phyloP scores from a whole-genome alignment of 768 basidiomycete genomes.

The Lactarius vividus region DNA sequence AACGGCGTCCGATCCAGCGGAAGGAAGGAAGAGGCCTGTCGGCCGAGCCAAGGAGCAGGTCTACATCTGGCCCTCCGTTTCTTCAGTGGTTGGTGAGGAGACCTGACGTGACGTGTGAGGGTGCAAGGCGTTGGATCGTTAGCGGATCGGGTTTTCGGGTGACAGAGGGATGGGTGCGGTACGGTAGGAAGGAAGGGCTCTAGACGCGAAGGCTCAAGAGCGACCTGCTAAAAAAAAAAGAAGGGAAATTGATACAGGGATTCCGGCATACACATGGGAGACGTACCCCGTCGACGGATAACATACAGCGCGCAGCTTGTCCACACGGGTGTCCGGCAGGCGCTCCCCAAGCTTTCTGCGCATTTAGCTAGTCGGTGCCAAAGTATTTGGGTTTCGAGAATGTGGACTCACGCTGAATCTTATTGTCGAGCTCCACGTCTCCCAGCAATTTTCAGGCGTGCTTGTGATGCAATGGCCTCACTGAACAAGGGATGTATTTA shows the following conservation, averaged over 20 bases:
- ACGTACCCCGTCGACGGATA: constrained; percentile 54
- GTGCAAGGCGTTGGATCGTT: constrained; percentile 41
- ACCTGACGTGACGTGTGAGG: constrained; percentile 28
- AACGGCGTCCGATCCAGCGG: constrained; percentile 28
- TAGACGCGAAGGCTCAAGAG: constrained; percentile 32
- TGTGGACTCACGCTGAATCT: constrained; percentile 9
- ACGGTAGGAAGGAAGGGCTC: constrained; percentile 41
- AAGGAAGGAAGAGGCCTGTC: constrained; percentile 28
- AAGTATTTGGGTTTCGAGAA: not conserved
- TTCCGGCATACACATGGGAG: not conserved
- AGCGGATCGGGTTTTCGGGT: constrained; percentile 16
- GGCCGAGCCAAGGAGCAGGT: constrained; percentile 13
- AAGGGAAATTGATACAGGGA: not conserved
- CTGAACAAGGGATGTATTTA: too few relatives aligned
- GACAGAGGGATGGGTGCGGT: constrained; percentile 41
- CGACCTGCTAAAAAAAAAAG: constrained; percentile 37
- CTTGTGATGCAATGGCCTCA: too few relatives aligned
- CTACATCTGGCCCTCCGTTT: not conserved
- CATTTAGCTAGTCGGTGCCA: not conserved
- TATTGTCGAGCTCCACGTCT: constrained; percentile 18
- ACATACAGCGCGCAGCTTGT: constrained; percentile 53
- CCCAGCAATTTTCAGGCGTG: constrained; percentile 17
- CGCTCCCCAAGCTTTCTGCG: too few relatives aligned
- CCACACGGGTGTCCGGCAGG: constrained; percentile 44
- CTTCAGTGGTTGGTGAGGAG: not conserved